phyloP scores from a whole-genome alignment of 306 rosid genomes.

The Glycine latifolia region DNA sequence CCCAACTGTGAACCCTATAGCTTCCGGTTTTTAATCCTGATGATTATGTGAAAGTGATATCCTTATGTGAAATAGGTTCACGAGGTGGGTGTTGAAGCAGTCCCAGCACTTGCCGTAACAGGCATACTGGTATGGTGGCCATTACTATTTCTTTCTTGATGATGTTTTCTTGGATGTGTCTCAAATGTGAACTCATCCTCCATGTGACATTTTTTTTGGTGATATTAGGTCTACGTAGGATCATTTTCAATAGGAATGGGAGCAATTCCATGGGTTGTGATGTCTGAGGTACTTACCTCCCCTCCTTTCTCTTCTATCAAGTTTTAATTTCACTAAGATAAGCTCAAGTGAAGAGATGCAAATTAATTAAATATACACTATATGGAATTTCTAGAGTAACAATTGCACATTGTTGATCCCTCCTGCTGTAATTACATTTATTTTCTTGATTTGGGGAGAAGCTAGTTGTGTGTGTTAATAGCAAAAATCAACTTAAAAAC shows the following conservation, averaged over 20 bases:
- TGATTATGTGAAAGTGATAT: constrained; percentile 31
- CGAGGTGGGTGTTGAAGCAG: constrained; percentile 55
- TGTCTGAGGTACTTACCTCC: constrained; percentile 77
- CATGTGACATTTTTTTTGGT: constrained; percentile 12
- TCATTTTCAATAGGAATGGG: constrained; percentile 94
- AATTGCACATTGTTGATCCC: constrained; percentile 12
- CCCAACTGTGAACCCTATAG: constrained; percentile 1
- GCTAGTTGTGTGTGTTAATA: constrained; percentile 13
- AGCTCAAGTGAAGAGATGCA: not conserved
- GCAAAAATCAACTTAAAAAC: constrained; percentile 20
- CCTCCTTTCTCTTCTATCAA: not conserved
- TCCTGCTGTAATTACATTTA: not conserved
- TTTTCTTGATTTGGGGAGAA: not conserved
- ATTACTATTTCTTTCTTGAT: constrained; percentile 19
- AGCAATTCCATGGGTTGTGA: constrained; percentile 94
- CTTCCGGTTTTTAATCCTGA: constrained; percentile 25
- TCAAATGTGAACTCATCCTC: constrained; percentile 30
- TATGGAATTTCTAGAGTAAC: not conserved
- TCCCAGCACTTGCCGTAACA: constrained; percentile 68
- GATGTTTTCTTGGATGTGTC: not conserved
- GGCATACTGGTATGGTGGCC: constrained; percentile 74
- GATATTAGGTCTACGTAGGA: constrained; percentile 72
- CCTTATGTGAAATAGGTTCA: constrained; percentile 61
- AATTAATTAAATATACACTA: constrained; percentile 11
- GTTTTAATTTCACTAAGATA: not conserved